Evolutionary conservation across 1,284 basidiomycete genomes (phyloP), one percentile per base, ranked within the genome.

Genomic region (Entoloma clypeatum): DNA sequence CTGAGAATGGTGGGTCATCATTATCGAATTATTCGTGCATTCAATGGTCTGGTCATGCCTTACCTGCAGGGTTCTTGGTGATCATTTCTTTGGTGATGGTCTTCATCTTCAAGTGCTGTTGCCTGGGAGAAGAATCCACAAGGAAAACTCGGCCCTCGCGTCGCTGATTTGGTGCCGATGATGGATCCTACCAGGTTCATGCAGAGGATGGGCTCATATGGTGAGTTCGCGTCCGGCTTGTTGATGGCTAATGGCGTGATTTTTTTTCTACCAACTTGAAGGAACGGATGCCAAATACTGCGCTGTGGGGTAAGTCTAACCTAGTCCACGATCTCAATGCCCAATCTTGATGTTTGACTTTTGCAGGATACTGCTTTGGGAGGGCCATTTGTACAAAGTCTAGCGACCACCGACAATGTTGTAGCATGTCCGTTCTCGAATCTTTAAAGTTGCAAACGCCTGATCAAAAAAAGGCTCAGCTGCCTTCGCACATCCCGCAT

Each of bases 41-140:
- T 11, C 8, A 7, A 36, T 30, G n/a, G 14, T n/a, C 16, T 21
- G 10, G 7, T 4, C 19, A 2, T 16, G 10, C 10, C 17, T 5
- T 43, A 18, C 26, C 5, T 28, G 3, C 39, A 79, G 77, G 77
- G 1, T 78, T 69, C 54, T 59, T 62, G 32, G 75, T 79, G 77
- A 79, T 46, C 79, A 77, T 53, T 75, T 79, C 55, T 67, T 77
- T 45, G 77, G 77, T 5, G 74, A 79, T 44, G 60, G 67, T 6
- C 44, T 77, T 2, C 39, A 61, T 13, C 54, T 66, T n/a, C 58
- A 65, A 64, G 66, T 9, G 86, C 86, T 0, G 88, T 96, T 0
- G 95, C 94, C 1, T 99, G 95, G 96, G 94, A 99, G 68, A 87
- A 91, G 67, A 94, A 94, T 65, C 72, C 54, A 27, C 75, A 49